phyloP scores from a whole-genome alignment of 2,329 filamentous ascomycete genomes.

The Periconia digitata region DNA sequence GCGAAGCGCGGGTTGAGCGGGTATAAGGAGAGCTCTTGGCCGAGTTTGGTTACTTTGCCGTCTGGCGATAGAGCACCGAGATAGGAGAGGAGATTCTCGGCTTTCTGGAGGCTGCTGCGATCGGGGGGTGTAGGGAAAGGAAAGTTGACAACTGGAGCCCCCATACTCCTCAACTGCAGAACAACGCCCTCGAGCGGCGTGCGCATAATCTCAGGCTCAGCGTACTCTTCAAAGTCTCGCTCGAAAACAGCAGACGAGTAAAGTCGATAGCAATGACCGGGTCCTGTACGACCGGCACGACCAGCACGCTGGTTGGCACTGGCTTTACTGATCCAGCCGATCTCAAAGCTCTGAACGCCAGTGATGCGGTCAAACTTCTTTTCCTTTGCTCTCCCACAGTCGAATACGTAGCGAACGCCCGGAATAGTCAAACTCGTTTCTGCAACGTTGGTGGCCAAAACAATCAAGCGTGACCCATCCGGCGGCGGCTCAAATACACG shows the following conservation, averaged over 20 bases:
- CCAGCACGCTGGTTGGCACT: slow-evolving; percentile 89
- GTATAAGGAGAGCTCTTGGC: slow-evolving; percentile 82
- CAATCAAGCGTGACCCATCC: slow-evolving; percentile 79
- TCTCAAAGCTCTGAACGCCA: slow-evolving; percentile 92
- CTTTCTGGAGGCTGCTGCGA: slow-evolving; percentile 71
- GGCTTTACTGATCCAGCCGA: slow-evolving; percentile 97
- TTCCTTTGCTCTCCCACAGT: slow-evolving; percentile 90
- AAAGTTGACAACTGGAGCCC: slow-evolving; percentile 87
- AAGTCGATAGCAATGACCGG: slow-evolving; percentile 91
- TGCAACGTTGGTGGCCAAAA: slow-evolving; percentile 93
- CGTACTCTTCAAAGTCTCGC: slow-evolving; percentile 81
- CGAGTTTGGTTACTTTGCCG: slow-evolving; percentile 77
- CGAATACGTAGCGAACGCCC: slow-evolving; percentile 92
- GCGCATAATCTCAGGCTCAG: slow-evolving; percentile 83
- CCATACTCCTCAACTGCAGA: slow-evolving; percentile 92
- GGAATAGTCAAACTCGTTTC: slow-evolving; percentile 98
- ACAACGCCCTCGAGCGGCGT: slow-evolving; percentile 91
- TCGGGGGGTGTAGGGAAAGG: slow-evolving; percentile 93
- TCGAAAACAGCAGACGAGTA: slow-evolving; percentile 96
- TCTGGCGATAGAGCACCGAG: slow-evolving; percentile 74
- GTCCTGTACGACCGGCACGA: slow-evolving; percentile 91
- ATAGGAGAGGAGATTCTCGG: slow-evolving; percentile 84
- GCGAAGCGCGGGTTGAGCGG: slow-evolving; percentile 88
- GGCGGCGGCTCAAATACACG: slow-evolving; percentile 85
- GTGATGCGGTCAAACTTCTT: slow-evolving; percentile 84